Evolutionary conservation across 2,329 filamentous ascomycete species (phyloP).

Genomic region (Nemania sp.): DNA sequence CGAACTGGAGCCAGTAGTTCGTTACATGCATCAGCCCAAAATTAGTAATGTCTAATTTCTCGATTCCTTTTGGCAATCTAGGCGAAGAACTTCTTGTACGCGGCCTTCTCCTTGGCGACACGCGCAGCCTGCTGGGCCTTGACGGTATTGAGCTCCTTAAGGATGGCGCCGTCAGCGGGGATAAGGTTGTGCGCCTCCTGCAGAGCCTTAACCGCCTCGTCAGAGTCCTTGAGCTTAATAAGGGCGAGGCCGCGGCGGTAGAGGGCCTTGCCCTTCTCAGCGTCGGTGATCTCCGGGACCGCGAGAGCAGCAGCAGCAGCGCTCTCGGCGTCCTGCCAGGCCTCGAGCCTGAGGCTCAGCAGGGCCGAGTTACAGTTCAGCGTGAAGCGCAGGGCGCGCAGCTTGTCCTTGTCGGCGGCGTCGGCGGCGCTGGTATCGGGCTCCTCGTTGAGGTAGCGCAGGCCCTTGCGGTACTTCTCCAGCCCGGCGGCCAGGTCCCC

Average conservation of each 20-base stretch:
- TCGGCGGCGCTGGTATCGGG: constrained; percentile 74
- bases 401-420: constrained; percentile 72
- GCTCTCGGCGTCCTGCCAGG: constrained; percentile 76
- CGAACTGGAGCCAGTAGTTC: too few relatives aligned
- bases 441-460: constrained; percentile 73
- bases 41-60: neutral
- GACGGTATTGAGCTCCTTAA: constrained; percentile 79
- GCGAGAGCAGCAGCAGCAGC: constrained; percentile 80
- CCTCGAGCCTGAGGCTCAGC: constrained; percentile 82
- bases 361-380: constrained; percentile 91
- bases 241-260: constrained; percentile 86
- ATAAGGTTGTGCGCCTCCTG: constrained; percentile 79
- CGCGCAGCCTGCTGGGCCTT: constrained; percentile 81
- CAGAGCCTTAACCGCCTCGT: constrained; percentile 80
- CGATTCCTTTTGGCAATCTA: constrained; percentile 48
- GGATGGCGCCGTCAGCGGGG: constrained; percentile 80
- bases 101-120: constrained; percentile 89
- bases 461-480: constrained; percentile 92
- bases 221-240: constrained; percentile 84
- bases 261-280: constrained; percentile 88
- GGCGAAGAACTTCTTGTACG: constrained; percentile 90
- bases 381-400: constrained; percentile 82
- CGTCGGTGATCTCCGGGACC: constrained; percentile 72
- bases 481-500: constrained; percentile 77
- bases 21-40: neutral